Conservation (phyloP, 2,329 filamentous ascomycete genomes). For the Nothopassalora personata region DNA sequence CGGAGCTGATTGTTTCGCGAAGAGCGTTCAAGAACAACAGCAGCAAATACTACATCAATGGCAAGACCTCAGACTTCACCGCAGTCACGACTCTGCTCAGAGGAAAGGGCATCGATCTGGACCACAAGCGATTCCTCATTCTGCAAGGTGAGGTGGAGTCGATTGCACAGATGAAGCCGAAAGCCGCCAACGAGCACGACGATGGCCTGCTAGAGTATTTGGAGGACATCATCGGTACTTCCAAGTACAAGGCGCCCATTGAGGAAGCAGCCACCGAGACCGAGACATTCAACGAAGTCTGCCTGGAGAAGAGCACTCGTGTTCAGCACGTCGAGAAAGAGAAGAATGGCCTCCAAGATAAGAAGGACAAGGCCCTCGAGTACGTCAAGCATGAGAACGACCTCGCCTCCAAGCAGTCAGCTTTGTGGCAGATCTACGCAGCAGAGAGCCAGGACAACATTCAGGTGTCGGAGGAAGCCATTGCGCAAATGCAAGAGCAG, state of each 20-base stretch:
- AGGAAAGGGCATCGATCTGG: slow-evolving; percentile 85
- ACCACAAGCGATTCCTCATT: slow-evolving; percentile 97
- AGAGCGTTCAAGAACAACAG: slow-evolving; percentile 96
- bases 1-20: slow-evolving; percentile 79
- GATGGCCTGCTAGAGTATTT: slow-evolving; percentile 94
- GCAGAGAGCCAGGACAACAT: slow-evolving; percentile 86
- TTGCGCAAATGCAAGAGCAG: slow-evolving; percentile 81
- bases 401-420: slow-evolving; percentile 78
- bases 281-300: slow-evolving; percentile 88
- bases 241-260: slow-evolving; percentile 95
- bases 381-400: slow-evolving; percentile 93
- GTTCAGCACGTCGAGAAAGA: slow-evolving; percentile 98
- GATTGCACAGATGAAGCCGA: slow-evolving; percentile 98
- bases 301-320: slow-evolving; percentile 87
- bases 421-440: slow-evolving; percentile 87
- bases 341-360: slow-evolving; percentile 85
- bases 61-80: slow-evolving; percentile 84
- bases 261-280: slow-evolving; percentile 89
- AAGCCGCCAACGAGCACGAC: slow-evolving; percentile 90
- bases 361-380: slow-evolving; percentile 88
- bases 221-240: slow-evolving; percentile 97
- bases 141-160: slow-evolving; percentile 97
- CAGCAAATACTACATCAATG: slow-evolving; percentile 97
- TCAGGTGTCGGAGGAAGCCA: slow-evolving; percentile 80
- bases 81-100: slow-evolving; percentile 81